Evolutionary conservation across 768 basidiomycete species (phyloP).

Genomic region (Leccinum rimulosum): DNA sequence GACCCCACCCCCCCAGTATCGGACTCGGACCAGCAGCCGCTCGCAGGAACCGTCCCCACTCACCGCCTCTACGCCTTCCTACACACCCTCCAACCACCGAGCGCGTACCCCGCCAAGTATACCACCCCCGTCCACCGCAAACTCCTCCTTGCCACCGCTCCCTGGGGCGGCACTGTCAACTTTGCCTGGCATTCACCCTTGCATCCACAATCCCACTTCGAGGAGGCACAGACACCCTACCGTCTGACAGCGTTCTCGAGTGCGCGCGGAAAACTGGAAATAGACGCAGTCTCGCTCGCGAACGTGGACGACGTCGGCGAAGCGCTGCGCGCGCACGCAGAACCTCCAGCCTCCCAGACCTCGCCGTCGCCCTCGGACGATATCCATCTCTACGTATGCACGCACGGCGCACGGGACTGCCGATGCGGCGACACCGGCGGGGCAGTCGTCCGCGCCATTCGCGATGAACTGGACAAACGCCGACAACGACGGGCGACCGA

Average conservation of each 20-base stretch:
- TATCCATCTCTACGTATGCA: conserved; percentile 66
- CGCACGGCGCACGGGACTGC: conserved; percentile 77
- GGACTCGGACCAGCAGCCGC: conserved; percentile 24
- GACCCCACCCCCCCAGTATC: background rate
- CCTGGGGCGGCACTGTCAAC: conserved; percentile 59
- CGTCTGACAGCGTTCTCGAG: conserved; percentile 53
- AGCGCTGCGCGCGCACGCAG: conserved; percentile 31
- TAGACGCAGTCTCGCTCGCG: conserved; percentile 45
- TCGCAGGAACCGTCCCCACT: conserved; percentile 48
- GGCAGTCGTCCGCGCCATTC: conserved; percentile 51
- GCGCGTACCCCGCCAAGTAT: conserved; percentile 45
- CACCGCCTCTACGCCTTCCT: conserved; percentile 59
- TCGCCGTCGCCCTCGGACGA: conserved; percentile 18
- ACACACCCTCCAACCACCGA: conserved; percentile 47
- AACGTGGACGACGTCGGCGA: conserved; percentile 50
- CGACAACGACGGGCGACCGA: conserved; percentile 26
- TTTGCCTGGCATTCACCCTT: conserved; percentile 44
- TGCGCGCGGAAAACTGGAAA: conserved; percentile 44
- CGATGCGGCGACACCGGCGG: conserved; percentile 70
- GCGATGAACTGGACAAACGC: conserved; percentile 47
- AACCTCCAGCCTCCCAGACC: conserved; percentile 17
- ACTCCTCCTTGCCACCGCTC: conserved; percentile 42
- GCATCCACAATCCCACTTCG: conserved; percentile 3
- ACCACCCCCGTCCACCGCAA: conserved; percentile 50
- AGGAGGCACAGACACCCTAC: conserved; percentile 20